Conservation (phyloP, 1,284 basidiomycete species). For the Meripilus lineatus region DNA sequence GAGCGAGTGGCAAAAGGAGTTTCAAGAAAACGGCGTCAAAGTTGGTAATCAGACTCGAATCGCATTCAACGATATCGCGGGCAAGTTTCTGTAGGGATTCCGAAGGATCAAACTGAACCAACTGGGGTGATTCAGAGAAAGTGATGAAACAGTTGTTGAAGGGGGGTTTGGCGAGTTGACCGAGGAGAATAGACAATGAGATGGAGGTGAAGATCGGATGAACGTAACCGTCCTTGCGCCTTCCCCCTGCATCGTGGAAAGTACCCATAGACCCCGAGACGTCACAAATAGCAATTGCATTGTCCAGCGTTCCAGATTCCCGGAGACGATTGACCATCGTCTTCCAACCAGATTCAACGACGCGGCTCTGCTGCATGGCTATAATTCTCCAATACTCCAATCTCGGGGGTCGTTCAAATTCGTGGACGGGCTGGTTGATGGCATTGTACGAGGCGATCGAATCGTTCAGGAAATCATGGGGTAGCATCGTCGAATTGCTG, state of each 20-base stretch:
- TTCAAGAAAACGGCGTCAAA: conserved; percentile 54
- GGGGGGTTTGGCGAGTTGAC: conserved; percentile 55
- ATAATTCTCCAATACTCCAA: conserved; percentile 20
- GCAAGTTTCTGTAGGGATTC: conserved; percentile 29
- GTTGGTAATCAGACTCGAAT: conserved; percentile 45
- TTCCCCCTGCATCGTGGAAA: background rate
- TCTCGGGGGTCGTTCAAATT: too few relatives aligned
- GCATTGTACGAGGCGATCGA: conserved; percentile 12
- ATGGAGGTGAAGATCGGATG: conserved; percentile 56
- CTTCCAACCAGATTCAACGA: conserved; percentile 63
- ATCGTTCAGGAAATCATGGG: conserved; percentile 40
- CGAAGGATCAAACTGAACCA: conserved; percentile 41
- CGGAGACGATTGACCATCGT: conserved; percentile 48
- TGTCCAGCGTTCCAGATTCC: conserved; percentile 51
- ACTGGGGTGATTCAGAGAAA: conserved; percentile 48
- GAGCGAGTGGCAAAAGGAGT: conserved; percentile 54
- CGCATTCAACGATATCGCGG: conserved; percentile 33
- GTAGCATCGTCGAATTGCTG: conserved; percentile 57
- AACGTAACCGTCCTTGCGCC: conserved; percentile 9
- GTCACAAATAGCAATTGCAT: conserved; percentile 66
- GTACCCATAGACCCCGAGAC: conserved; percentile 70
- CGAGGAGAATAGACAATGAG: conserved; percentile 61
- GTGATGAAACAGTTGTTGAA: conserved; percentile 66
- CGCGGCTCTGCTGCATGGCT: conserved; percentile 32
- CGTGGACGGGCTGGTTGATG: background rate